Evolutionary conservation across 768 basidiomycete genomes (phyloP).

Genomic region (Lentinula raphanica): DNA sequence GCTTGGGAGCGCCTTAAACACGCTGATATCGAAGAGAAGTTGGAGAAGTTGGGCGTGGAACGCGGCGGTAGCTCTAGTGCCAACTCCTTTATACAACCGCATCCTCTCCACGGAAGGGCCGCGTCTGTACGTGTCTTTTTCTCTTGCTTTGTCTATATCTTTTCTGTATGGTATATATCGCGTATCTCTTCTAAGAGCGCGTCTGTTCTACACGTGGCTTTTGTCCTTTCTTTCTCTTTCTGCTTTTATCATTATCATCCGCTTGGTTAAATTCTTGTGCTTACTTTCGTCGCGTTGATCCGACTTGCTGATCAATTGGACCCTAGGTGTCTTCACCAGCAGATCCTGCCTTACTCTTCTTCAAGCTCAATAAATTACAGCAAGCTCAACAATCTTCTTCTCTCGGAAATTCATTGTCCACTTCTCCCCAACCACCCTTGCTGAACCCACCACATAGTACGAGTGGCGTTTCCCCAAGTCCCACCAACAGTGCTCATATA

Average conservation of each 20-base stretch:
- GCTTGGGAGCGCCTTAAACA: constrained; percentile 74
- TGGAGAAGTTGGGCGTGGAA: constrained; percentile 77
- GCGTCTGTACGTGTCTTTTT: constrained; percentile 60
- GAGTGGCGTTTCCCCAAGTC: constrained; percentile 16
- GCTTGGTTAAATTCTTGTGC: no score
- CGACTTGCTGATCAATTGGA: neutral
- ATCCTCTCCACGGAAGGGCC: constrained; percentile 60
- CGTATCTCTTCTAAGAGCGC: neutral
- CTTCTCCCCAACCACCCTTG: constrained; percentile 63
- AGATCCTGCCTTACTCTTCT: constrained; percentile 74
- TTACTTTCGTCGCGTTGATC: no score
- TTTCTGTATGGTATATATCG: neutral
- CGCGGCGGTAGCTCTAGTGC: constrained; percentile 38
- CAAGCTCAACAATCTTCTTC: constrained; percentile 55
- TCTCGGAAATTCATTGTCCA: constrained; percentile 45
- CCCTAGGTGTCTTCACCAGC: constrained; percentile 92
- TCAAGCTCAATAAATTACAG: constrained; percentile 81
- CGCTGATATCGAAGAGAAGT: constrained; percentile 72
- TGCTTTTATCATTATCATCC: no score
- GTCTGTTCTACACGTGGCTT: constrained; percentile 16
- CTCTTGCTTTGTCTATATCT: neutral
- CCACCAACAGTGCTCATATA: constrained; percentile 7
- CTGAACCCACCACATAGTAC: constrained; percentile 43
- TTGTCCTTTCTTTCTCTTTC: neutral
- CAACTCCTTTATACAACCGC: constrained; percentile 41